phyloP scores from a whole-genome alignment of 257 asterid species.

The Jaltomata sinuosa region DNA sequence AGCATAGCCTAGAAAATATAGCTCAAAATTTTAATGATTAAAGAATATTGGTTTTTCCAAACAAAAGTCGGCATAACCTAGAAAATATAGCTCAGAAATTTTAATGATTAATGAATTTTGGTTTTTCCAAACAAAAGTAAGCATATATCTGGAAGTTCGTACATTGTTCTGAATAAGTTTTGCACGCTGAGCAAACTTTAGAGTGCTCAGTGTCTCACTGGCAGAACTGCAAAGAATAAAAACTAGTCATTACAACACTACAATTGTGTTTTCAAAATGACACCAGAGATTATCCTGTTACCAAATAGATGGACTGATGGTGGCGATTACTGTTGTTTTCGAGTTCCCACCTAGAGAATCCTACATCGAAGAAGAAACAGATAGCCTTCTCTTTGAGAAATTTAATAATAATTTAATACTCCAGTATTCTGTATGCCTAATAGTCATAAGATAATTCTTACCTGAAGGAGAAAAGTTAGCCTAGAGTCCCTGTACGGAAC shows the following conservation, averaged over 20 bases:
- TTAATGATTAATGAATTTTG: neutral
- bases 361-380: slow-evolving; percentile 28
- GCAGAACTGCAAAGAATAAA: slow-evolving; percentile 45
- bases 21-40: neutral
- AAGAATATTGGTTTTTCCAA: neutral
- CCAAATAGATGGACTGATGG: slow-evolving; percentile 81
- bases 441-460: slow-evolving; percentile 17
- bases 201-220: slow-evolving; percentile 71
- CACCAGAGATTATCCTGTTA: slow-evolving; percentile 10
- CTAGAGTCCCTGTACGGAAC: slow-evolving; percentile 89
- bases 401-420: neutral
- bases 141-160: slow-evolving; percentile 6
- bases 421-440: neutral
- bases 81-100: neutral
- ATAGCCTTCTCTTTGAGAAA: neutral
- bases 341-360: slow-evolving; percentile 94
- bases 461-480: slow-evolving; percentile 92
- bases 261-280: neutral
- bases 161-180: slow-evolving; percentile 89
- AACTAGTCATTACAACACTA: neutral
- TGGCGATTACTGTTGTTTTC: slow-evolving; percentile 76
- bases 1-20: neutral
- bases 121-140: neutral
- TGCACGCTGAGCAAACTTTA: slow-evolving; percentile 87
- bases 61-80: slow-evolving; percentile 1